Evolutionary conservation across 768 basidiomycete genomes (phyloP), one percentile per base, ranked within the genome.

Genomic region (Tulasnella sp.): DNA sequence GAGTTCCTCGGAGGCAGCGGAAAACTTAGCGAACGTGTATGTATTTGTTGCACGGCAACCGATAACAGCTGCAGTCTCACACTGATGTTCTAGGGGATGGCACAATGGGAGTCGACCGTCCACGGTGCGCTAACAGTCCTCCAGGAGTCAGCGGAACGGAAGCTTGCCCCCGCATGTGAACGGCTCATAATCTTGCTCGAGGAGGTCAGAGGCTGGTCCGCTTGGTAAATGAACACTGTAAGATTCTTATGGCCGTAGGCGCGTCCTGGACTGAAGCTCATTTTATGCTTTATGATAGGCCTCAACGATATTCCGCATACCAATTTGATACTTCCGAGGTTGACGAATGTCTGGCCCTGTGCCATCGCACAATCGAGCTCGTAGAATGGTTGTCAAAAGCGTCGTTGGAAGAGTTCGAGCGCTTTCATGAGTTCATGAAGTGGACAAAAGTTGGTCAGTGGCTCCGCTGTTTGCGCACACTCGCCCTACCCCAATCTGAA

Each of bases 61-160:
- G n/a, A n/a, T 17, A 15, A 23, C 15, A 44, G n/a, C 7, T 11
- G 27, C 48, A 17, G 11, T 34, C 56, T 47, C n/a, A 47, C n/a
- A 45, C 26, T 27, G 47, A 27, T 48, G n/a, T 58, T 29, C 51
- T 64, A 91, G 88, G 81, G 82, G 49, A 76, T 91, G 58, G 82
- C 84, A 68, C 88, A 88, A 69, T 92, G 88, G 88, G 88, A 91
- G 68, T 74, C 80, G 1, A 81, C 81, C 3, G 78, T 89, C 64
- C 75, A 76, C 9, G 86, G 89, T 62, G 80, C 86, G 15, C 70
- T 92, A 52, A 74, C 77, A 30, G 86, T 82, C 68, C 72, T 90
- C 58, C 85, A 87, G 54, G 85, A 91, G 68, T 81, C 77, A 66
- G 77, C 85, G 19, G 84, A 85, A 66, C 80, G 83, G 63, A 79